Conservation (phyloP, 2,329 filamentous ascomycete genomes). For the Macroventuria anomochaeta region DNA sequence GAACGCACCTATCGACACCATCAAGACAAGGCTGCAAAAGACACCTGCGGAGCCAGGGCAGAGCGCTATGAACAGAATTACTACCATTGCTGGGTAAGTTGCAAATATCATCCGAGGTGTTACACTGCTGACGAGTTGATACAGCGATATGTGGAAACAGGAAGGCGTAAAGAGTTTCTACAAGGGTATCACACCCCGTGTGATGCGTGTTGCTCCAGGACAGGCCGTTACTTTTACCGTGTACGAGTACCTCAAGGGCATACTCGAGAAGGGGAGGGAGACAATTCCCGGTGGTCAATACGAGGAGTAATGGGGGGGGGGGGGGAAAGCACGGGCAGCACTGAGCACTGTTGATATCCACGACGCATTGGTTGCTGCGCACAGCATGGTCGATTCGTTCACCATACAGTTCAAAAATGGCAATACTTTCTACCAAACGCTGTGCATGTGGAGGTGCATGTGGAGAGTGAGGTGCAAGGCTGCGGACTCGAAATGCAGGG, state of each 20-base stretch:
- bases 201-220: conserved; percentile 96
- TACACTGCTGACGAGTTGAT: conserved; percentile 12
- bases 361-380: background rate
- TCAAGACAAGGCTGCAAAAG: conserved; percentile 96
- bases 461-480: conserved; percentile 8
- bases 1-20: conserved; percentile 98
- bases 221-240: conserved; percentile 78
- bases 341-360: conserved; percentile 27
- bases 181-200: conserved; percentile 96
- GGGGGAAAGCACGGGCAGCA: too few species aligned
- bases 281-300: conserved; percentile 56
- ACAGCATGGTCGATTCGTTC: conserved; percentile 11
- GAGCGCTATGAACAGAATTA: conserved; percentile 79
- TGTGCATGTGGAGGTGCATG: background rate
- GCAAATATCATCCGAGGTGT: background rate
- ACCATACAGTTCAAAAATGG: background rate
- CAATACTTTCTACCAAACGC: background rate
- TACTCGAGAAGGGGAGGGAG: conserved; percentile 57
- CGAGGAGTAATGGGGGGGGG: conserved; percentile 52
- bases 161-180: conserved; percentile 96
- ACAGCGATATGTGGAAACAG: conserved; percentile 68
- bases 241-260: conserved; percentile 59
- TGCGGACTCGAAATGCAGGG: conserved; percentile 10
- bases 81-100: conserved; percentile 68
- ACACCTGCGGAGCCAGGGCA: conserved; percentile 82